phyloP scores from a whole-genome alignment of 2,329 filamentous ascomycete species.

The Hypoxylon sp. region DNA sequence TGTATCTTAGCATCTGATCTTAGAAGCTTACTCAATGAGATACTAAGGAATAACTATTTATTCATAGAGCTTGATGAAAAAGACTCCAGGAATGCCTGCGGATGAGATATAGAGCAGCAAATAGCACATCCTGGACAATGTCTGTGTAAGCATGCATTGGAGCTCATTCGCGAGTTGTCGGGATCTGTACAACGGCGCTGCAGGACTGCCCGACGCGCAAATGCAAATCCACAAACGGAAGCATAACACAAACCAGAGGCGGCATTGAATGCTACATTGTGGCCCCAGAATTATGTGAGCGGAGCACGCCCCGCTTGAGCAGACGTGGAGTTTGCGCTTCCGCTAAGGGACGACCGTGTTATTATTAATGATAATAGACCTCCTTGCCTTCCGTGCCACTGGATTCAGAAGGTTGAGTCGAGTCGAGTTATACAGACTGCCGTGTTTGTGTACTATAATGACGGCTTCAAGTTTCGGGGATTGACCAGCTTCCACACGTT shows the following conservation, averaged over 20 bases:
- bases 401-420: slow-evolving; percentile 26
- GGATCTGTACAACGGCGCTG: slow-evolving; percentile 10
- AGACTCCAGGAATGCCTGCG: neutral
- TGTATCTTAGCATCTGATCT: neutral
- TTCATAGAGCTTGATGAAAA: neutral
- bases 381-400: slow-evolving; percentile 16
- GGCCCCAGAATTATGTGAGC: slow-evolving; percentile 4
- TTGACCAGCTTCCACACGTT: slow-evolving; percentile 31
- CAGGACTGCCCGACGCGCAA: slow-evolving; percentile 1
- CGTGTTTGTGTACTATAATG: slow-evolving; percentile 34
- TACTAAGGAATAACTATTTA: slow-evolving; percentile 8
- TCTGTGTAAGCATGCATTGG: slow-evolving; percentile 8
- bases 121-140: slow-evolving; percentile 4
- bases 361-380: slow-evolving; percentile 10
- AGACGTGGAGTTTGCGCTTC: neutral
- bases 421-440: slow-evolving; percentile 27
- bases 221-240: neutral
- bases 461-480: slow-evolving; percentile 35
- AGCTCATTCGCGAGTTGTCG: neutral
- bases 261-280: neutral
- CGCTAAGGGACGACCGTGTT: neutral
- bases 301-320: neutral
- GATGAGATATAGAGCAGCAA: slow-evolving; percentile 5
- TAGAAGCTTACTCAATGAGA: neutral
- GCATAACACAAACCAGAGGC: slow-evolving; percentile 4